Base-by-base conservation (phyloP, 352 stramenopile genomes). In the Globisporangium irregulare region DNA sequence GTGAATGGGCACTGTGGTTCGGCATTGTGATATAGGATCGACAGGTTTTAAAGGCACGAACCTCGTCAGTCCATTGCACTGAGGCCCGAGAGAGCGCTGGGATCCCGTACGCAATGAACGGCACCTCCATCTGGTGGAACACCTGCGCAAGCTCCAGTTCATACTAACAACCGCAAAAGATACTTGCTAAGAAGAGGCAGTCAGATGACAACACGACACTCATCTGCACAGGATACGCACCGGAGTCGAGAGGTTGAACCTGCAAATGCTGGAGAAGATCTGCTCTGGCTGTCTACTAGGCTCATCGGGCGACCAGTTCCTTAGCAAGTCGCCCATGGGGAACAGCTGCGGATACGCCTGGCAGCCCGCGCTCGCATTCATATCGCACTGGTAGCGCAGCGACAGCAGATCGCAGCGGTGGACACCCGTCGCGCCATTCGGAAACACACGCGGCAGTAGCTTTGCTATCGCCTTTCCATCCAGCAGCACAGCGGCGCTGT, bases 91-190 rank as follows among this genome's bases (percentile, higher is more conserved):
- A 76, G 7, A 98, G 86, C 48, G 89, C 76, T 0, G 96, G 96
- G 70, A 98, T 89, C 41, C 93, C 91, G 63, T 97, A 94, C 4
- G 95, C 71, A 18, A 99, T 84, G 76, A 98, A 99, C 7, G 97
- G 97, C 41, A 98, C 80, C 69, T 99, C 95, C 69, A 90, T 91
- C 29, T 94, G 74, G 24, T 94, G 79, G 73, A 97, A 93, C 27
- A 96, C 85, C 68, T 98, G 94, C 51, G 83, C 77, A 43, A 97
- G 73, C 55, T 97, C 83, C 5, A 89, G 87, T 29, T 89, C 73
- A 75, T 96, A 83, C 78, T 94, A 41, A 41, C 34, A 41, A 41
- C 34, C 34, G 15, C 34, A 41, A 41, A 36, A 36, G 34, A 15
- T 41, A 41, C 34, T 41, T 14, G 12, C 12, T 41, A 14, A 41